Conservation (phyloP, 140 eudicot genomes). For the Ambrosia hybrid region DNA sequence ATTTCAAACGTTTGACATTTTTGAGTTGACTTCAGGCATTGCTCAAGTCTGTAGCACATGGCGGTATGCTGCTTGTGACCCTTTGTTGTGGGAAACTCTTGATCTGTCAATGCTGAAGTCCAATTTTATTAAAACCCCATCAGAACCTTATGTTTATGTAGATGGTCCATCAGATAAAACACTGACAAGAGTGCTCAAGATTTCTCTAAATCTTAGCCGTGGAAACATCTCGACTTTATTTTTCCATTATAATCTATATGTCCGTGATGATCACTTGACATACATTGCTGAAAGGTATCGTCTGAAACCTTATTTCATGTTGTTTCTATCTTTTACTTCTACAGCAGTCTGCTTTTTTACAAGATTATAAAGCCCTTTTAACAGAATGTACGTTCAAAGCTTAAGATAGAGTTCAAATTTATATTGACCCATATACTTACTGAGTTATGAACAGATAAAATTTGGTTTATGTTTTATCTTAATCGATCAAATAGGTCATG, state of each 20-base stretch:
- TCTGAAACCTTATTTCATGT: background rate
- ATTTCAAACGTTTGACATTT: constrained; percentile 48
- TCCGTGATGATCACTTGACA: constrained; percentile 66
- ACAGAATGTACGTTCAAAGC: background rate
- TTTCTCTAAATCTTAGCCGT: constrained; percentile 57
- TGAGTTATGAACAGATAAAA: too few species aligned
- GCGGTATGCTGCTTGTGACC: constrained; percentile 67
- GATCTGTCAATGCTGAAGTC: constrained; percentile 56
- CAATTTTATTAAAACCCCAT: constrained; percentile 59
- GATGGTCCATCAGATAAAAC: constrained; percentile 59
- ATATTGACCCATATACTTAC: too few species aligned
- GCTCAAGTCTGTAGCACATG: constrained; percentile 63
- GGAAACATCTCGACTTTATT: constrained; percentile 47
- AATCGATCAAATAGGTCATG: too few species aligned
- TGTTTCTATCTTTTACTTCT: background rate
- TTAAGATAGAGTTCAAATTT: too few species aligned
- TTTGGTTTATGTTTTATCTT: too few species aligned
- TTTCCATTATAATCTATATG: constrained; percentile 56
- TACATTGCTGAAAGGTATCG: constrained; percentile 78
- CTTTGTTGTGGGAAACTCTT: constrained; percentile 63
- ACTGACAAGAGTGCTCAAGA: constrained; percentile 52
- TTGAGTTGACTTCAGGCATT: constrained; percentile 60
- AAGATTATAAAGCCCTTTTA: background rate
- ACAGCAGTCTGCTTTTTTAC: background rate
- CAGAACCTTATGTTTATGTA: constrained; percentile 73